Percentiles rank a stretch among this genome's conserved stretches.
Evolutionary conservation across 176 grass and related monocot genomes (phyloP).

Genomic region (Hordeum vulgare): MorexV3_pseudomolecules_assembly NC_058522.1:324670081-324670580

Average conservation of each 20-base stretch:
- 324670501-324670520: conserved; percentile 19
- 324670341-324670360: background rate
- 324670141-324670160: background rate
- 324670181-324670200: background rate
- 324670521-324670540: conserved; percentile 31
- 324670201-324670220: background rate
- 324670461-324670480: background rate
- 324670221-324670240: background rate
- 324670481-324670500: background rate
- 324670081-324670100: background rate
- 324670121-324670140: background rate
- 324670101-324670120: background rate
- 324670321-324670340: conserved; percentile 8
- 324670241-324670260: background rate
- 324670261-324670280: background rate
- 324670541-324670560: conserved; percentile 40
- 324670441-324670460: background rate
- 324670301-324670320: background rate
- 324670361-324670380: conserved; percentile 17
- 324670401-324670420: background rate
- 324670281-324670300: background rate
- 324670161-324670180: background rate
- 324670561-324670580: conserved; percentile 77
- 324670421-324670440: background rate
- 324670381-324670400: conserved; percentile 11